Percentiles rank a stretch among this genome's conserved stretches.
phyloP scores from a whole-genome alignment of 257 asterid genomes.

The Jasminum sambac region DNA sequence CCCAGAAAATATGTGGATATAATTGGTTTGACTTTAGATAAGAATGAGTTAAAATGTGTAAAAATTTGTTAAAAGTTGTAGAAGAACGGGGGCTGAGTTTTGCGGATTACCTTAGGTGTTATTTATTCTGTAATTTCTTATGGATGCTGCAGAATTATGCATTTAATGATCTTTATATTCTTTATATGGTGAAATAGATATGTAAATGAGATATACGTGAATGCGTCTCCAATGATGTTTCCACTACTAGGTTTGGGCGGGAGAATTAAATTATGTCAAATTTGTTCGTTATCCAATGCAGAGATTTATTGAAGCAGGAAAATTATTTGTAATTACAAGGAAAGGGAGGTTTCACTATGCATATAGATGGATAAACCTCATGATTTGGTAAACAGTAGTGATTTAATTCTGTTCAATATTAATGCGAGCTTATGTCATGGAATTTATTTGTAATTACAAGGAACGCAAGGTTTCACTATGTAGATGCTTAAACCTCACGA shows the following conservation, averaged over 20 bases:
- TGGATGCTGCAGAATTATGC: neutral
- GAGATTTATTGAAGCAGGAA: neutral
- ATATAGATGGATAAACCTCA: neutral
- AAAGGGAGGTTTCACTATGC: neutral
- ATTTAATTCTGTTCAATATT: neutral
- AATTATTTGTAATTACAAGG: neutral
- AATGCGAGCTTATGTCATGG: conserved; percentile 1
- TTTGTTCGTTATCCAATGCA: neutral
- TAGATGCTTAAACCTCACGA: too few relatives aligned
- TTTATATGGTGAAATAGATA: neutral
- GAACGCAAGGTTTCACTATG: neutral
- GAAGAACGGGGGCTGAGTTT: too few relatives aligned
- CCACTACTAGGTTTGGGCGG: neutral
- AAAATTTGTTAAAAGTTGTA: too few relatives aligned
- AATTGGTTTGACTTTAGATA: too few relatives aligned
- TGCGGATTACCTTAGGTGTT: neutral
- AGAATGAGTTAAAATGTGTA: too few relatives aligned
- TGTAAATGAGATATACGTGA: conserved; percentile 3
- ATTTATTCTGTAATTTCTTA: neutral
- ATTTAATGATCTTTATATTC: neutral
- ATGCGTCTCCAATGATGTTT: neutral
- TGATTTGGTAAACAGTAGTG: neutral
- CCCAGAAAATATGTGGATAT: too few relatives aligned
- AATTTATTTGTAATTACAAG: neutral
- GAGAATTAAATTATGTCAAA: neutral